Percentiles rank a stretch among this genome's conserved stretches.
Conservation (phyloP, 2,329 filamentous ascomycete species). For the Cadophora sp. region DNA sequence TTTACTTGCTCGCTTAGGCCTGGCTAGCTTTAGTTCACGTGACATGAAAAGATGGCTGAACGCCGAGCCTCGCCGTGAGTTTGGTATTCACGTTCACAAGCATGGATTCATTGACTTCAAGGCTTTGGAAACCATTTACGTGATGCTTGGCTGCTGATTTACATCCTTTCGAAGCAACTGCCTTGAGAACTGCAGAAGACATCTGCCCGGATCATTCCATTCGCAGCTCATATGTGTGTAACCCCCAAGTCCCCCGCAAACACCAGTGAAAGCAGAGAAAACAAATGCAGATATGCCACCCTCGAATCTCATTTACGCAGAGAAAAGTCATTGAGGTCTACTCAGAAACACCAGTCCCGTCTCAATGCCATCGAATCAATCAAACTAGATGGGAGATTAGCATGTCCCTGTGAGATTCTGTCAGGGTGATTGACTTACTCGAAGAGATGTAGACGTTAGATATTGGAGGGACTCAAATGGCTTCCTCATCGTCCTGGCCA, state of each 20-base stretch:
- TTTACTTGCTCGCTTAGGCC: background rate
- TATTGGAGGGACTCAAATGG: background rate
- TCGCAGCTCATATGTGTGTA: background rate
- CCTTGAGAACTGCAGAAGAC: background rate
- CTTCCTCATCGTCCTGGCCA: constrained; percentile 14
- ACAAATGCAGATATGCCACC: background rate
- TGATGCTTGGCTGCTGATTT: background rate
- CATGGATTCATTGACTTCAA: background rate
- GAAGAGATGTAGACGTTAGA: background rate
- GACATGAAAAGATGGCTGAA: background rate
- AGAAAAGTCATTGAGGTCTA: background rate
- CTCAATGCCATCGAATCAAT: background rate
- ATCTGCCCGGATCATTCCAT: background rate
- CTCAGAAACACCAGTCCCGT: background rate
- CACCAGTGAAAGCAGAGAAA: background rate
- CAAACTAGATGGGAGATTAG: background rate
- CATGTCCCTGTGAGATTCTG: background rate
- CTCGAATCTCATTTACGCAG: background rate
- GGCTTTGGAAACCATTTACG: background rate
- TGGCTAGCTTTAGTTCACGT: background rate
- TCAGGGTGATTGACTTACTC: background rate
- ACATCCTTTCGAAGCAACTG: background rate
- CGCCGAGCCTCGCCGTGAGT: background rate
- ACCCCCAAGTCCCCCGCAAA: background rate
- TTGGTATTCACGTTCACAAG: background rate